phyloP scores from a whole-genome alignment of 768 basidiomycete genomes.

The Tricholoma matsutake region DNA sequence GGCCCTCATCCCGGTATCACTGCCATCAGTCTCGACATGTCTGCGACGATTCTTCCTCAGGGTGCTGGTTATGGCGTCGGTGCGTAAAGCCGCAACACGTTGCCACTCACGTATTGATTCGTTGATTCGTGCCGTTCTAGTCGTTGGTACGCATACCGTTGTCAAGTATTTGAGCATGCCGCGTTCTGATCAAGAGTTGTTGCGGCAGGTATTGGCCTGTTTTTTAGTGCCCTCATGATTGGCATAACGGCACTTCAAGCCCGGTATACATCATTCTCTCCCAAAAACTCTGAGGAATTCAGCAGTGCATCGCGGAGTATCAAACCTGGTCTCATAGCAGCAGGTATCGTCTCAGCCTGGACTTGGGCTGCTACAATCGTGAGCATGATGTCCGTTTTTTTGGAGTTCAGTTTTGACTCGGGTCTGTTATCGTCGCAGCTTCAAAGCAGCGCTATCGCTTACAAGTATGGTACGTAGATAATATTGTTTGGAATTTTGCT shows the following conservation, averaged over 20 bases:
- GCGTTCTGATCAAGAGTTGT: background rate
- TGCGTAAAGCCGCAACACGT: constrained; percentile 5
- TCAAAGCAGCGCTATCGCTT: constrained; percentile 81
- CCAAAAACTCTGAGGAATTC: constrained; percentile 79
- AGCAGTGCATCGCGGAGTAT: constrained; percentile 78
- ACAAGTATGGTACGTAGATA: constrained; percentile 74
- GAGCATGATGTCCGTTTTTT: constrained; percentile 8
- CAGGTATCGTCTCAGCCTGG: constrained; percentile 92
- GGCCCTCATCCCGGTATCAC: background rate
- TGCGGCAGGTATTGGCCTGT: constrained; percentile 73
- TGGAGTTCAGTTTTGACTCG: background rate
- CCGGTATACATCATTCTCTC: constrained; percentile 80
- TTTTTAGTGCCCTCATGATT: constrained; percentile 83
- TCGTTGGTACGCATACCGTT: constrained; percentile 41
- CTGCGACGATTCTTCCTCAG: constrained; percentile 7
- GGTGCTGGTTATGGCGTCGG: constrained; percentile 24
- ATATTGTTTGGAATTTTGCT: background rate
- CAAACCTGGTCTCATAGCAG: constrained; percentile 89
- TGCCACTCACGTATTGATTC: background rate
- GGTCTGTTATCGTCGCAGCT: constrained; percentile 33
- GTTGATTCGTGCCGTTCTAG: constrained; percentile 24
- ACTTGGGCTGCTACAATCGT: constrained; percentile 84
- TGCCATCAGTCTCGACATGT: background rate
- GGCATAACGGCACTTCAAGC: constrained; percentile 75
- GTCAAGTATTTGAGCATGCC: background rate